Evolutionary conservation across 2,329 filamentous ascomycete species (phyloP).

Genomic region (Fusarium globosum): DNA sequence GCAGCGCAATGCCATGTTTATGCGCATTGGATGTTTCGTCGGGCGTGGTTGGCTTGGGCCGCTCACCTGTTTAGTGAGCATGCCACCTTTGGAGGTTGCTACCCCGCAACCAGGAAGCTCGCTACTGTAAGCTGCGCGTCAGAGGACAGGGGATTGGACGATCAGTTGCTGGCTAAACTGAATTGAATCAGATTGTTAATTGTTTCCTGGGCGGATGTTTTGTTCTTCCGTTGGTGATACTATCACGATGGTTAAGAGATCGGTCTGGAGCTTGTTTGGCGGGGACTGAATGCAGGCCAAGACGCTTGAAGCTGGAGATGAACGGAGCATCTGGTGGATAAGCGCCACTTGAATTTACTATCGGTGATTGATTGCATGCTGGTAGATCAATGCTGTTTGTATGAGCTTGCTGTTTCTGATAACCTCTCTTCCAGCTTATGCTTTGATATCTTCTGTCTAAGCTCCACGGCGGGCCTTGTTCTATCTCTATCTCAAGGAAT

Average conservation of each 20-base stretch:
- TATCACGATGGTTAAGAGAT: constrained; percentile 1
- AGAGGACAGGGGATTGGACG: constrained; percentile 40
- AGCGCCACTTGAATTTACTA: constrained; percentile 11
- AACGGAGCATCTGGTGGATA: constrained; percentile 11
- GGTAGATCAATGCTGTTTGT: constrained; percentile 1
- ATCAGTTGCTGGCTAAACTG: constrained; percentile 24
- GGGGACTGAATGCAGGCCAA: constrained; percentile 44
- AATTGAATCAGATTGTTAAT: not conserved
- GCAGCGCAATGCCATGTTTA: constrained; percentile 43
- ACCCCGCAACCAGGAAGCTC: constrained; percentile 42
- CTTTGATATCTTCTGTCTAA: not conserved
- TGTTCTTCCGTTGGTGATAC: constrained; percentile 12
- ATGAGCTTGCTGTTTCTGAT: constrained; percentile 1
- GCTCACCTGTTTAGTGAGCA: constrained; percentile 11
- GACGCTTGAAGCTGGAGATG: constrained; percentile 23
- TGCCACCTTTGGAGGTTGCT: constrained; percentile 34
- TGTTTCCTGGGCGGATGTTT: constrained; percentile 18
- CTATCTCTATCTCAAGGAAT: not conserved
- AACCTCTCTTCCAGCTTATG: constrained; percentile 5
- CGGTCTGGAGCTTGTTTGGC: constrained; percentile 39
- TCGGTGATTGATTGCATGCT: constrained; percentile 3
- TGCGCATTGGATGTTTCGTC: constrained; percentile 38
- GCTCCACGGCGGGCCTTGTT: not conserved
- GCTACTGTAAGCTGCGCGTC: constrained; percentile 36
- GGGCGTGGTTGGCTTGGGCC: constrained; percentile 23